Percentiles rank a stretch among this genome's conserved stretches.
Evolutionary conservation across 108 stramenopile genomes (phyloP).

Genomic region (Fragilaria radians): DNA sequence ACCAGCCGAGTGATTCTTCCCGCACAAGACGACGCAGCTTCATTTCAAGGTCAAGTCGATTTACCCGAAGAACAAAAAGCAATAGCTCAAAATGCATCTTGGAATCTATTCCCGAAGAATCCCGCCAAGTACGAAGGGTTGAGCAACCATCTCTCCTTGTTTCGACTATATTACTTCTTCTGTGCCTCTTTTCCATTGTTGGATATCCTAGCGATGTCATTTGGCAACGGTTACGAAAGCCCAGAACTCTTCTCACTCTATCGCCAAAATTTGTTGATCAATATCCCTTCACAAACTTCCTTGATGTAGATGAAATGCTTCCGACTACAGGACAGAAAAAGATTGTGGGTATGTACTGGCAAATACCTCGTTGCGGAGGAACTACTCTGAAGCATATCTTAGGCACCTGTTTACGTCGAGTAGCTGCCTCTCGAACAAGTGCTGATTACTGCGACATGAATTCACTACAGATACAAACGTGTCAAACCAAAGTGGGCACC

Average conservation of each 20-base stretch:
- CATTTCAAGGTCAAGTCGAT: too few species aligned
- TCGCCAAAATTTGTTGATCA: constrained; percentile 3
- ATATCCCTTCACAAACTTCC: constrained; percentile 10
- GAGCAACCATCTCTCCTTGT: not conserved
- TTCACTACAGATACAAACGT: not conserved
- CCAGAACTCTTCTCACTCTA: not conserved
- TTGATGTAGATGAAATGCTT: not conserved
- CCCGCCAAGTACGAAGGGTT: not conserved
- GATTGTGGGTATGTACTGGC: constrained; percentile 11
- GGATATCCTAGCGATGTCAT: not conserved
- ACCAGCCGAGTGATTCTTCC: too few species aligned
- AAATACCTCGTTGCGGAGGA: constrained; percentile 15
- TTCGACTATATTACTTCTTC: not conserved
- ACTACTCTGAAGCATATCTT: constrained; percentile 14
- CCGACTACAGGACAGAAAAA: not conserved
- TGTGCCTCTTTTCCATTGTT: not conserved
- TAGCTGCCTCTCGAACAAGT: constrained; percentile 3
- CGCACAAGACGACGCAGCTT: too few species aligned
- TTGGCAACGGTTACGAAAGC: not conserved
- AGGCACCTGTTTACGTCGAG: constrained; percentile 4
- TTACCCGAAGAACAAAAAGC: not conserved
- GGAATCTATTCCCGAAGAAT: not conserved
- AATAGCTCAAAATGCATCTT: not conserved
- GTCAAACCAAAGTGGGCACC: constrained; percentile 8
- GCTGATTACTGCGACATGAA: constrained; percentile 6